A percentile compares a stretch with the other conserved stretches of the same genome.
phyloP scores from a whole-genome alignment of 352 stramenopile genomes.

The Vaucheria bursata region DNA sequence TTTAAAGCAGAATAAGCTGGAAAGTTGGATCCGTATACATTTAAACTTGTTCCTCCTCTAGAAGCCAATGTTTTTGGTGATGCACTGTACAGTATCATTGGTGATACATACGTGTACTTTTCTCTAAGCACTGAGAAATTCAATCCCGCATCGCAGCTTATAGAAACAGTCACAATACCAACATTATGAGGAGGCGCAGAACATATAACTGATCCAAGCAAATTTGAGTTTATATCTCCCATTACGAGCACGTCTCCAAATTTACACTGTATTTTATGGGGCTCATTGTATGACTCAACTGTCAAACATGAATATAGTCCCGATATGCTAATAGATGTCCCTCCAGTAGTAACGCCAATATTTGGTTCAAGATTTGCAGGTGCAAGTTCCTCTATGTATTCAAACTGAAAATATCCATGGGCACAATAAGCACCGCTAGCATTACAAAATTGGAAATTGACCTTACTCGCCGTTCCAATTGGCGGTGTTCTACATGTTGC shows the following conservation, averaged over 20 bases:
- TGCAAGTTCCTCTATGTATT: neutral
- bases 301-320: too few species aligned
- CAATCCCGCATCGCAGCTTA: conserved; percentile 1
- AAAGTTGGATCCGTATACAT: neutral
- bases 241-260: too few species aligned
- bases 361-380: neutral
- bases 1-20: neutral
- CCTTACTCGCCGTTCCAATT: neutral
- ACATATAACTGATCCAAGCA: too few species aligned
- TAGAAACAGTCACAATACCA: neutral
- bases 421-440: neutral
- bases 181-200: too few species aligned
- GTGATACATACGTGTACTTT: neutral
- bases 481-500: neutral
- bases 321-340: neutral
- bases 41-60: neutral
- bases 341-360: neutral
- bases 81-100: neutral
- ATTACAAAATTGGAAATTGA: neutral
- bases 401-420: neutral
- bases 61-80: neutral
- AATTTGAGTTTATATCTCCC: too few species aligned
- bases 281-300: too few species aligned
- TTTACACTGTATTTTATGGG: too few species aligned
- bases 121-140: neutral